Conservation (phyloP, 2,329 filamentous ascomycete genomes). For the Colletotrichum chrysophilum region DNA sequence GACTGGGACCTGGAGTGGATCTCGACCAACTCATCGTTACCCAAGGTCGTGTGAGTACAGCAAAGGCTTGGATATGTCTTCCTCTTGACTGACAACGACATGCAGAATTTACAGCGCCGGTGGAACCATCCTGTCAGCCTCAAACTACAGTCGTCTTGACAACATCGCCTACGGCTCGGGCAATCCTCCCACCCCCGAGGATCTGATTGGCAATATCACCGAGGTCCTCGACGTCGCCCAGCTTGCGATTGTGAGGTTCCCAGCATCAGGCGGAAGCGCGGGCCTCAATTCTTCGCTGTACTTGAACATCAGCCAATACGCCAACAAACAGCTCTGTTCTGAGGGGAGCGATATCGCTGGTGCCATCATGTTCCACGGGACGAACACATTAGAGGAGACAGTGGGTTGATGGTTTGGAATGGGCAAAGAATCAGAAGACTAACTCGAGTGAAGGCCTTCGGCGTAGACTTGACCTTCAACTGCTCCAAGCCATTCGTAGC, state of each 20-base stretch:
- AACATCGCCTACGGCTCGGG: conserved; percentile 36
- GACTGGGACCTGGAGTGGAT: conserved; percentile 26
- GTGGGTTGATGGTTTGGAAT: neutral
- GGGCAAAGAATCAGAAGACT: neutral
- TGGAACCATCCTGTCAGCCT: conserved; percentile 38
- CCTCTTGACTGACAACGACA: neutral
- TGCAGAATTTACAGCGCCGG: conserved; percentile 27
- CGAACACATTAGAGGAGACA: conserved; percentile 62
- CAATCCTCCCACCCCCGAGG: conserved; percentile 25
- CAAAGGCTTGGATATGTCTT: neutral
- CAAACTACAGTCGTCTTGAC: conserved; percentile 36
- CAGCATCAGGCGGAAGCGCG: conserved; percentile 30
- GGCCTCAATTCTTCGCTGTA: conserved; percentile 35
- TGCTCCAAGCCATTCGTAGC: conserved; percentile 57
- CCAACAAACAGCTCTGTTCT: conserved; percentile 34
- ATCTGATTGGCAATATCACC: conserved; percentile 33
- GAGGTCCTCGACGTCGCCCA: conserved; percentile 36
- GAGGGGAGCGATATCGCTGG: conserved; percentile 32
- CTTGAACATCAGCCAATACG: conserved; percentile 35
- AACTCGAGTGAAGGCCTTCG: conserved; percentile 42
- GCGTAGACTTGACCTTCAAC: conserved; percentile 55
- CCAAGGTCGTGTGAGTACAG: conserved; percentile 30
- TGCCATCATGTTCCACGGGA: conserved; percentile 47
- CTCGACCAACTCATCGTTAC: conserved; percentile 27
- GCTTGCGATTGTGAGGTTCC: conserved; percentile 31